These are phyloP conservation scores for Strobilomyces dryophilus DNA, from an alignment of 768 basidiomycete genomes.

Conservation along the genomic window DNA sequence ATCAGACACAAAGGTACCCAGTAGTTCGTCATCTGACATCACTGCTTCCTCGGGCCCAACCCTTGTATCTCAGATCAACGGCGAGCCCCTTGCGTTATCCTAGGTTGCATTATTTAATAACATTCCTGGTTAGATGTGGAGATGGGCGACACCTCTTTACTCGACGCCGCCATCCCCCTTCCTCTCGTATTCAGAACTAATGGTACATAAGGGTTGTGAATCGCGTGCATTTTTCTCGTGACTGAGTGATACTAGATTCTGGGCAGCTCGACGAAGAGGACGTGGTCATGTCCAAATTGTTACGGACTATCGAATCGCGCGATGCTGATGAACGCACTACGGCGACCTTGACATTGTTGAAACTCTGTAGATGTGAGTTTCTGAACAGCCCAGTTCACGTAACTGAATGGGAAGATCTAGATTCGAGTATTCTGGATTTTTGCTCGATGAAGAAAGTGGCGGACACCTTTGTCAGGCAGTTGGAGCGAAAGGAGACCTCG, in stretches of 20 bases:
- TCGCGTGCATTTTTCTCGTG: not conserved
- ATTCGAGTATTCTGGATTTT: not conserved
- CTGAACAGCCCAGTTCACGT: not conserved
- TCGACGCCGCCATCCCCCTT: not conserved
- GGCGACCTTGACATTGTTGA: slow-evolving; percentile 9
- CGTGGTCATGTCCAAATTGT: not conserved
- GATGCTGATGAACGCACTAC: not conserved
- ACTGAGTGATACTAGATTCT: not conserved
- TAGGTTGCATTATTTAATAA: not conserved
- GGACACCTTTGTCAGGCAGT: not conserved
- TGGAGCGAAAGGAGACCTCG: not conserved
- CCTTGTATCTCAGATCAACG: not conserved
- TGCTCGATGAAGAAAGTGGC: not conserved
- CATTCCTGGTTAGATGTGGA: not conserved
- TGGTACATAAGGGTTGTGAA: not conserved
- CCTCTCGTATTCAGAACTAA: not conserved
- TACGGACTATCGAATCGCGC: not conserved
- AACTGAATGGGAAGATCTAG: not conserved
- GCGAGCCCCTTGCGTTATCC: not conserved
- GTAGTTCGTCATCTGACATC: not conserved
- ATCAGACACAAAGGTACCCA: not conserved
- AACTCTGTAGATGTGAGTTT: slow-evolving; percentile 7
- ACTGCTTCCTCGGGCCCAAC: not conserved
- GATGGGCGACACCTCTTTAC: not conserved
- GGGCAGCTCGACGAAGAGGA: not conserved